Evolutionary conservation across 306 rosid species (phyloP).

Genomic region (Herpetospermum pedunculosum): DNA sequence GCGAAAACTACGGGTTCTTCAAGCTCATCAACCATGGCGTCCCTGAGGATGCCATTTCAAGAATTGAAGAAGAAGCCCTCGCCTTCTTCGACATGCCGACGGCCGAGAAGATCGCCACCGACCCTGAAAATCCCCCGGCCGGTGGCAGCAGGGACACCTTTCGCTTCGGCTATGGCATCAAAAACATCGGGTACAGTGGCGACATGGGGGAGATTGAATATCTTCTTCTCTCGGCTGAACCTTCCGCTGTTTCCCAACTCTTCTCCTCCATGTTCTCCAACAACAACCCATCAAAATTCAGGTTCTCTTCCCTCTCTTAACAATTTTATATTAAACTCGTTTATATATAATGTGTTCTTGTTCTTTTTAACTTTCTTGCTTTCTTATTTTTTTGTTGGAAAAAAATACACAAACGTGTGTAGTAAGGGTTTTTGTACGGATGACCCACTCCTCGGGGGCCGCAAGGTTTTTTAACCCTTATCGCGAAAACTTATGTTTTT

Average conservation of each 20-base stretch:
- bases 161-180: not conserved
- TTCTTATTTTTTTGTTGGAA: no score
- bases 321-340: no score
- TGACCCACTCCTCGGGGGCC: no score
- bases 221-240: not conserved
- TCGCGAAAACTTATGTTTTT: no score
- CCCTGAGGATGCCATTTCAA: not conserved
- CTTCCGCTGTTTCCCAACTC: not conserved
- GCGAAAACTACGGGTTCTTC: not conserved
- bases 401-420: no score
- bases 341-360: no score
- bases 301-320: not conserved
- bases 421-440: no score
- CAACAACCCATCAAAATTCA: not conserved
- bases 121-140: not conserved
- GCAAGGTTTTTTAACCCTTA: no score
- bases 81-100: not conserved
- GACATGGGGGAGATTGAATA: not conserved
- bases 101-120: not conserved
- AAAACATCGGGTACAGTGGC: not conserved
- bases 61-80: not conserved
- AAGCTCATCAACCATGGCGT: conserved; percentile 3
- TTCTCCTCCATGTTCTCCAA: not conserved
- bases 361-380: no score
- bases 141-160: not conserved